A percentile compares a stretch with the other conserved stretches of the same genome.
Conservation (phyloP, 2,329 filamentous ascomycete genomes). For the Beauveria varroae region DNA sequence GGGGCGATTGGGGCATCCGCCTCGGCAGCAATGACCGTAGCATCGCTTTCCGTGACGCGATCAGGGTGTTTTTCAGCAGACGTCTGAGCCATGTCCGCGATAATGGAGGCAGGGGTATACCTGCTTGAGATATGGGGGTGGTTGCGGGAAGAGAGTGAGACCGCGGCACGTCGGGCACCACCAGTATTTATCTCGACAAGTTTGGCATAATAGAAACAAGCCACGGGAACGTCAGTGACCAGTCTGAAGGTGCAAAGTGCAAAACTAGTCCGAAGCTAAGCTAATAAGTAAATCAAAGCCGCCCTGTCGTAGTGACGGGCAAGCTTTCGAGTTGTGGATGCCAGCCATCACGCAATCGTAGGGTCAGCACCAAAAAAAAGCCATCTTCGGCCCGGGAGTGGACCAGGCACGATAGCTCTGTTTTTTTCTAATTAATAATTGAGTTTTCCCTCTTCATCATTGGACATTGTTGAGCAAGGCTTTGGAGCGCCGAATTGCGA, state of each 20-base stretch:
- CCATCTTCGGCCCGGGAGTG: not conserved
- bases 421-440: not conserved
- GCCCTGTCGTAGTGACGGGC: no score
- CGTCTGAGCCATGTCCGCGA: not conserved
- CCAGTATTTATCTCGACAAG: not conserved
- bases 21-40: slow-evolving; percentile 1
- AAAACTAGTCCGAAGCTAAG: not conserved
- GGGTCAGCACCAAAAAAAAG: not conserved
- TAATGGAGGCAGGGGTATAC: not conserved
- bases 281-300: not conserved
- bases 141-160: not conserved
- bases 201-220: not conserved
- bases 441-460: not conserved
- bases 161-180: not conserved
- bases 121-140: not conserved
- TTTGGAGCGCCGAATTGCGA: not conserved
- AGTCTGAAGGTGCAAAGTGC: not conserved
- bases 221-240: not conserved
- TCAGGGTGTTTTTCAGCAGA: not conserved
- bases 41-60: slow-evolving; percentile 4
- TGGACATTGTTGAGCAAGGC: not conserved
- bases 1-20: slow-evolving; percentile 1
- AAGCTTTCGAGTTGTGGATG: not conserved
- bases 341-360: slow-evolving; percentile 2
- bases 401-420: not conserved